A percentile compares a stretch with the other conserved stretches of the same genome.
Evolutionary conservation across 495 filamentous ascomycete genomes (phyloP).

Genomic region (Cercophora sp.): DNA sequence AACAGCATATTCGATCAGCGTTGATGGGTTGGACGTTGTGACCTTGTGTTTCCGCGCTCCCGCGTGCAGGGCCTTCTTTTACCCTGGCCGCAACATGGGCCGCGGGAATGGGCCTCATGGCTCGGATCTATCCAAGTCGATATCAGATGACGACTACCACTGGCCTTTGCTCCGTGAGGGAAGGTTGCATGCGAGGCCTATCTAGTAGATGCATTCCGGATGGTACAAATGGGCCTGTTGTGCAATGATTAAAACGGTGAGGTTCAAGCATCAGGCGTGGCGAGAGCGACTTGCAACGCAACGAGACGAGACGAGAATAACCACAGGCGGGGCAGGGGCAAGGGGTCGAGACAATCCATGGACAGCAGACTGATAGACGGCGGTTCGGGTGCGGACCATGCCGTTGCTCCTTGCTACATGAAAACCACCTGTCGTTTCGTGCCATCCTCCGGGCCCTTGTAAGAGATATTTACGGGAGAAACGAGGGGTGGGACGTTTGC

Average conservation of each 20-base stretch:
- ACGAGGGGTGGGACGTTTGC: constrained; percentile 5
- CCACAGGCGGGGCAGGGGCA: background rate
- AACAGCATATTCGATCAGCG: no score
- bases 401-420: no score
- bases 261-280: no score
- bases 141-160: constrained; percentile 23
- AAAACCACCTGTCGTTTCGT: no score
- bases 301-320: background rate
- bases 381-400: constrained; percentile 5
- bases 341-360: background rate
- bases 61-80: background rate
- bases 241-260: no score
- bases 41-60: background rate
- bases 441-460: no score
- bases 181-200: constrained; percentile 20
- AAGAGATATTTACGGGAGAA: no score
- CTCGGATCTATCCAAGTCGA: constrained; percentile 14
- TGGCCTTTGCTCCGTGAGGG: background rate
- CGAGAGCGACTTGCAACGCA: background rate
- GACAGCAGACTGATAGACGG: background rate
- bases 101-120: constrained; percentile 15
- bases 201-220: constrained; percentile 17
- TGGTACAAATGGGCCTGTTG: no score
- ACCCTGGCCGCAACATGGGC: background rate
- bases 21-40: constrained; percentile 5